phyloP scores from a whole-genome alignment of 1,284 basidiomycete species.

The Coriolopsis trogii region DNA sequence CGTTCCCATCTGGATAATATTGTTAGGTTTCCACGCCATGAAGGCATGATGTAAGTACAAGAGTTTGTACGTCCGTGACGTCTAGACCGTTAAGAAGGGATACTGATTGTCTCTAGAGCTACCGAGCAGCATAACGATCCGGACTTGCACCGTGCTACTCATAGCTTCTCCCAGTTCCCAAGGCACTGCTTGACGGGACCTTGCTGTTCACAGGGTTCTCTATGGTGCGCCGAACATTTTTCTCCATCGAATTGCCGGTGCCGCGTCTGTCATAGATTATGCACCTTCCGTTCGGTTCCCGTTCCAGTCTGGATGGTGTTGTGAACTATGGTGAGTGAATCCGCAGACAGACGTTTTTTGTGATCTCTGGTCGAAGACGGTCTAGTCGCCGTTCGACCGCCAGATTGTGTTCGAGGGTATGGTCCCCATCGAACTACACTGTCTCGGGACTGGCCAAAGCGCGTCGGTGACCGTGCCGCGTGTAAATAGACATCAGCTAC shows the following conservation, averaged over 20 bases:
- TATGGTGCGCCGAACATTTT: conserved; percentile 9
- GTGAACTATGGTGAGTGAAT: no score
- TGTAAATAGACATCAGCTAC: conserved; percentile 9
- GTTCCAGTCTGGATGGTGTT: no score
- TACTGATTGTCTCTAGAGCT: neutral
- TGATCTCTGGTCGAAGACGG: no score
- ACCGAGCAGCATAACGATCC: neutral
- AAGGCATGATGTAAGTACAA: neutral
- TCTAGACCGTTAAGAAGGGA: neutral
- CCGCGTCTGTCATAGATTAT: neutral
- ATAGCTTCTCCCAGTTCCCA: conserved; percentile 7
- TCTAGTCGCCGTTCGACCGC: no score
- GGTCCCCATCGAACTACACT: neutral
- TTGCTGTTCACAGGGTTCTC: conserved; percentile 3
- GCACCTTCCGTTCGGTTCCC: neutral
- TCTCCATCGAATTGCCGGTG: conserved; percentile 20
- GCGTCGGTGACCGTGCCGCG: conserved; percentile 13
- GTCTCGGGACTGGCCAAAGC: neutral
- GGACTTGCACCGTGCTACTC: conserved; percentile 11
- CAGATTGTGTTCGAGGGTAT: conserved; percentile 18
- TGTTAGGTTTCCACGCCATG: conserved; percentile 7
- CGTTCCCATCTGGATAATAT: conserved; percentile 8
- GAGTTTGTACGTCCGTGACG: neutral
- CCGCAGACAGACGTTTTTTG: neutral
- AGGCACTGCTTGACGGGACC: conserved; percentile 9